These are phyloP conservation scores for Calendula officinalis DNA, from an alignment of 129 eudicot species.

Conservation along the genomic window DNA sequence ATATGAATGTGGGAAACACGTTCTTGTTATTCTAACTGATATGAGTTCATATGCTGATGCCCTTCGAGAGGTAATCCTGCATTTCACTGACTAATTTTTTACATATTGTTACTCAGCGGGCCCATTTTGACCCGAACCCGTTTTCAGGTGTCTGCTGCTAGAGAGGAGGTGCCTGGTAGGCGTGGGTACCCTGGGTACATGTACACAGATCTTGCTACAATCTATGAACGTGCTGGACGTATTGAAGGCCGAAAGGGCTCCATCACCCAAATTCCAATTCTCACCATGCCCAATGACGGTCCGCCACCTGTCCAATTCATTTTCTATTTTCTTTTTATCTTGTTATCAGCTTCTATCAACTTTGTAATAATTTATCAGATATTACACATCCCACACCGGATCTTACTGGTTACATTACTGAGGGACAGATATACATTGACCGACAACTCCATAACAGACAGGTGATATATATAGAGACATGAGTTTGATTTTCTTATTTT, in stretches of 20 bases:
- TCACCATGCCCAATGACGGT: conserved; percentile 99
- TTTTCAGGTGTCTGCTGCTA: conserved; percentile 91
- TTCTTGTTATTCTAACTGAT: conserved; percentile 69
- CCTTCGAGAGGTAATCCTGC: conserved; percentile 85
- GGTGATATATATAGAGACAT: conserved; percentile 32
- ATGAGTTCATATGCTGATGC: conserved; percentile 99
- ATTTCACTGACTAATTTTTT: background rate
- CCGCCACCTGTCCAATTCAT: background rate
- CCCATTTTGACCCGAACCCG: background rate
- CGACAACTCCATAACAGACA: conserved; percentile 94
- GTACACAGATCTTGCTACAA: conserved; percentile 98
- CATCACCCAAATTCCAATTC: conserved; percentile 91
- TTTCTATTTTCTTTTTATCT: background rate
- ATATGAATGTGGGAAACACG: conserved; percentile 91
- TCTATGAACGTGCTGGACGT: conserved; percentile 95
- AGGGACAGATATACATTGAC: conserved; percentile 96
- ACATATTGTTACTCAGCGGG: background rate
- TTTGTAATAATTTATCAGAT: conserved; percentile 45
- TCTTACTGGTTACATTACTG: conserved; percentile 98
- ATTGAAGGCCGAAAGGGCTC: conserved; percentile 98
- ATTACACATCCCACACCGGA: conserved; percentile 99
- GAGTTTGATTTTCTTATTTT: background rate
- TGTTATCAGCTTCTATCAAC: background rate
- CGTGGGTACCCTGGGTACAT: conserved; percentile 99
- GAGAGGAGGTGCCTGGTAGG: conserved; percentile 99